phyloP scores from a whole-genome alignment of 2,329 filamentous ascomycete genomes.

The Diaporthe citri region DNA sequence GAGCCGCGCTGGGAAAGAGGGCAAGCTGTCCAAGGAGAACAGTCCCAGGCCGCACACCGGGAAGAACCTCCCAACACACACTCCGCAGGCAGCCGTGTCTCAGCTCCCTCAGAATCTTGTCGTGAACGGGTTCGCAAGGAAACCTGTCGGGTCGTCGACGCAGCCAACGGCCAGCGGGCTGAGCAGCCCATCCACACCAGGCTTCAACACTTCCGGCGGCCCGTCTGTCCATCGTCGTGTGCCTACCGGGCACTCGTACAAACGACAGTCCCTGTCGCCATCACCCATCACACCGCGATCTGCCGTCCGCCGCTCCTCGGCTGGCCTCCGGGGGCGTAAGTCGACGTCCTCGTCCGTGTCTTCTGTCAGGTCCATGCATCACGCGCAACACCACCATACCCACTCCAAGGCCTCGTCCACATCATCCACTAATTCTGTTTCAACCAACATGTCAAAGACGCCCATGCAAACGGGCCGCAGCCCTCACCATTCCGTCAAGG shows the following conservation, averaged over 20 bases:
- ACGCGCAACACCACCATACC: slow-evolving; percentile 76
- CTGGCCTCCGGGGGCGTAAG: slow-evolving; percentile 88
- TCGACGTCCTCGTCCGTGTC: slow-evolving; percentile 97
- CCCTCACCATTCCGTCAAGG: slow-evolving; percentile 92
- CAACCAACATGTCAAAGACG: slow-evolving; percentile 76
- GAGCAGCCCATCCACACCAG: slow-evolving; percentile 50
- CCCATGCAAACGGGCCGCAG: slow-evolving; percentile 75
- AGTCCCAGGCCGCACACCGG: slow-evolving; percentile 72
- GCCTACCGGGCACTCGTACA: slow-evolving; percentile 62
- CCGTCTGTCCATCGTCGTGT: slow-evolving; percentile 45
- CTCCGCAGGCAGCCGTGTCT: slow-evolving; percentile 53
- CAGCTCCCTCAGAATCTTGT: slow-evolving; percentile 64
- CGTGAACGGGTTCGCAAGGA: slow-evolving; percentile 61
- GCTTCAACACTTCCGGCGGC: slow-evolving; percentile 44
- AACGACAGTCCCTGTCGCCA: slow-evolving; percentile 86
- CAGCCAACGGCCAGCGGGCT: slow-evolving; percentile 38
- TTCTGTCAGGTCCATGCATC: slow-evolving; percentile 90
- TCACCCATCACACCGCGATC: slow-evolving; percentile 90
- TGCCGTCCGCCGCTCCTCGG: slow-evolving; percentile 84
- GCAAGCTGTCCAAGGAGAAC: slow-evolving; percentile 62
- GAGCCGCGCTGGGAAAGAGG: slow-evolving; percentile 55
- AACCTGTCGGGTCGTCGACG: slow-evolving; percentile 39
- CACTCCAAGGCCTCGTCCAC: slow-evolving; percentile 97
- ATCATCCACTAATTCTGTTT: slow-evolving; percentile 82
- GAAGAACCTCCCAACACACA: slow-evolving; percentile 62